Base-by-base conservation (phyloP, 768 basidiomycete species). In the Serendipita sp. region DNA sequence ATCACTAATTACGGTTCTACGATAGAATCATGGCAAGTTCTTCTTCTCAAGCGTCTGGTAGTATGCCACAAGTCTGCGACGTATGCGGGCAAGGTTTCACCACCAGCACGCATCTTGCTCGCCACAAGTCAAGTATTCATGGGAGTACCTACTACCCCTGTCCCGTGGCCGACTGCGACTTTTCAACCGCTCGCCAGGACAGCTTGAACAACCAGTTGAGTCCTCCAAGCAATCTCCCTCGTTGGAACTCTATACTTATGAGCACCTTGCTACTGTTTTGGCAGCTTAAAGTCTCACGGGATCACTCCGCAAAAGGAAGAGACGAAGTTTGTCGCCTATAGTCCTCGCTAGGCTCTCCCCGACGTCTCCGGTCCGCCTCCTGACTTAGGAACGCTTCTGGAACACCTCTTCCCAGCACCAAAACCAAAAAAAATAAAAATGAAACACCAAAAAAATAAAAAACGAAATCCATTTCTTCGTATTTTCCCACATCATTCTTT, bases 151-250 rank as follows among this genome's bases (percentile, higher is more conserved):
- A 58, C 33, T 28, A 5, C 9, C 24, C 24, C 24, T 58, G 53
- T 31, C 22, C 24, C 4, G 53, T 58, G 9, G 3, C 53, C n/a
- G 53, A 26, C 9, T 58, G 53, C 31, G 53, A 58, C 33, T 58
- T 58, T 31, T 13, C 53, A 4, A 58, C 53, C 9, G 28, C 26
- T 4, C 53, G 53, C 33, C 53, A 58, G 53, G 53, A 58, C 33
- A 58, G 53, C 33, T 31, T 58, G 53, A 58, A 58, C 31, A 58
- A 58, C 53, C 53, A 58, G 53, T 58, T 20, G 28, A 30, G 20
- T 28, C n/a, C 45, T n/a, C n/a, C n/a, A n/a, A 20, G 2, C 45
- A 11, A n/a, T 7, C 5, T 28, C n/a, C 45, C 45, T n/a, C 28
- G 20, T 28, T n/a, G n/a, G n/a, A n/a, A 50, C 45, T 9, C 17